phyloP scores from a whole-genome alignment of 441 rosid genomes.

The Eutrema salsugineum region DNA sequence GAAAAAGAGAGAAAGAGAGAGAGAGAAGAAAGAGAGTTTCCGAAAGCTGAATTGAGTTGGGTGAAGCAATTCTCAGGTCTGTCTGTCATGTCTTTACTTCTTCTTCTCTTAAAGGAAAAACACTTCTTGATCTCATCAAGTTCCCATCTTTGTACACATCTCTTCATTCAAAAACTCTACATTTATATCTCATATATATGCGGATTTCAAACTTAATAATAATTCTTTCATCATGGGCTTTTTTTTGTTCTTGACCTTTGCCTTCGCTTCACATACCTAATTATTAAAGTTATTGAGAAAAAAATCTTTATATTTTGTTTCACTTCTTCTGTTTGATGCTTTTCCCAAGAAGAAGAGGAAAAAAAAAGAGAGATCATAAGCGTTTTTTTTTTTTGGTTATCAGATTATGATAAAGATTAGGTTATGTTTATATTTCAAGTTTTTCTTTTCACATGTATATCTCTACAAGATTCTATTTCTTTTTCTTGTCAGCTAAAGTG shows the following conservation, averaged over 20 bases:
- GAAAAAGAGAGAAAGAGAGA: constrained; percentile 10
- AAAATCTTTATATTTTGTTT: not conserved
- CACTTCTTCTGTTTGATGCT: constrained; percentile 8
- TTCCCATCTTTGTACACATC: constrained; percentile 37
- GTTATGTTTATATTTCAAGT: constrained; percentile 8
- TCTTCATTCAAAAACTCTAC: constrained; percentile 32
- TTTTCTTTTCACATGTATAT: constrained; percentile 17
- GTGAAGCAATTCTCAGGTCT: constrained; percentile 37
- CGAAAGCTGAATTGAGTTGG: constrained; percentile 35
- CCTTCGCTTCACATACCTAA: constrained; percentile 2
- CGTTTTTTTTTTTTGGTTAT: not conserved
- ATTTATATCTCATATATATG: constrained; percentile 18
- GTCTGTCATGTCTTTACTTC: constrained; percentile 38
- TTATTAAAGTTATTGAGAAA: not conserved
- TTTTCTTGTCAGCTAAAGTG: constrained; percentile 29
- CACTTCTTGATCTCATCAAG: constrained; percentile 33
- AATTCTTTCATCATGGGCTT: constrained; percentile 13
- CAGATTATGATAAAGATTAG: not conserved
- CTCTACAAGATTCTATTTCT: constrained; percentile 30
- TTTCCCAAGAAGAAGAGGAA: constrained; percentile 12
- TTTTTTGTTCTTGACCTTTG: not conserved
- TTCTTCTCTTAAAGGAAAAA: constrained; percentile 26
- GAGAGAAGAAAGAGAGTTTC: constrained; percentile 21
- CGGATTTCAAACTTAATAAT: constrained; percentile 4
- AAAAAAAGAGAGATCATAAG: constrained; percentile 9